A percentile compares a stretch with the other conserved stretches of the same genome.
Evolutionary conservation across 1,139 yeast species (phyloP).

Genomic region (Magnusiomyces tetraspermus): DNA sequence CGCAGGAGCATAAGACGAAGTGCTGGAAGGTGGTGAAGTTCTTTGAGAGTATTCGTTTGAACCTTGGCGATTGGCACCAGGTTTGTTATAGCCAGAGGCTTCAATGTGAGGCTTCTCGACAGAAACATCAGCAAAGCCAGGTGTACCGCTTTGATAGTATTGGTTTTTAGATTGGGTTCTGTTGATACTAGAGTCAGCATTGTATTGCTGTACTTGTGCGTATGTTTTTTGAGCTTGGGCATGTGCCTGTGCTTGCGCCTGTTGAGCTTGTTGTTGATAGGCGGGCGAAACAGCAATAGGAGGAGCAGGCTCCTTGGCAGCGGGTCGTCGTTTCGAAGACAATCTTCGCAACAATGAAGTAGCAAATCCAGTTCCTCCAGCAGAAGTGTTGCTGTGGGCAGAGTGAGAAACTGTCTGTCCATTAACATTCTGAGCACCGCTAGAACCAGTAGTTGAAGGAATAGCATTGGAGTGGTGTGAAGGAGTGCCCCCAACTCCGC

Average conservation of each 20-base stretch:
- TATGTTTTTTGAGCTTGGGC: background rate
- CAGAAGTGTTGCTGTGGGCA: slow-evolving; percentile 8
- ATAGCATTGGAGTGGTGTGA: slow-evolving; percentile 12
- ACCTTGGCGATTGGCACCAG: background rate
- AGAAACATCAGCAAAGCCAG: slow-evolving; percentile 4
- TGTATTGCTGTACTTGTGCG: slow-evolving; percentile 9
- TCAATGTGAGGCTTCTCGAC: background rate
- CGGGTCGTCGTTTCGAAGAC: slow-evolving; percentile 22
- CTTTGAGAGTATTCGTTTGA: background rate
- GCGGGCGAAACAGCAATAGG: too few species aligned
- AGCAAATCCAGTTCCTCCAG: slow-evolving; percentile 20
- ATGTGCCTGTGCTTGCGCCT: slow-evolving; percentile 8
- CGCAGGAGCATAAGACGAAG: background rate
- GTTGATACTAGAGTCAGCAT: background rate
- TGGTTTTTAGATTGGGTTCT: slow-evolving; percentile 4
- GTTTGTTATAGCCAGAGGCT: background rate
- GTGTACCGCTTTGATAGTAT: slow-evolving; percentile 6
- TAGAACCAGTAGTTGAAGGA: too few species aligned
- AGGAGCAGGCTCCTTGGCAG: slow-evolving; percentile 7
- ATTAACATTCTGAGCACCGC: slow-evolving; percentile 5
- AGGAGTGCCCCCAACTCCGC: background rate
- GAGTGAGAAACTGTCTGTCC: slow-evolving; percentile 19
- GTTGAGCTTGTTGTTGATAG: slow-evolving; percentile 1
- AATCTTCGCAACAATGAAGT: slow-evolving; percentile 24
- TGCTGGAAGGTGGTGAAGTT: background rate